phyloP scores from a whole-genome alignment of 371 early-diverging fungal species.

The Globomyces sp. region DNA sequence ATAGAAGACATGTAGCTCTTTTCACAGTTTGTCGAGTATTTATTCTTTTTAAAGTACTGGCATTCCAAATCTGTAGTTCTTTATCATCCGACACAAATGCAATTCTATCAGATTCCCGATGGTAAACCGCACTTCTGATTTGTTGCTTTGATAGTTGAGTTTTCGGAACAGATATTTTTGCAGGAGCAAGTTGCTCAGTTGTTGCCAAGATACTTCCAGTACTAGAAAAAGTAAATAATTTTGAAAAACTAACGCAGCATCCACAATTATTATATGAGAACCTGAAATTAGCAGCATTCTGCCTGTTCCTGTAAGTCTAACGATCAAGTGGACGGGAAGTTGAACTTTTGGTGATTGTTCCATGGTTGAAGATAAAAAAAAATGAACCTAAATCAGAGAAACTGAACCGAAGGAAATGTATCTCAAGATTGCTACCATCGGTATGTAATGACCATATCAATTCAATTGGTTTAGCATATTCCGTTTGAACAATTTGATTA shows the following conservation, averaged over 20 bases:
- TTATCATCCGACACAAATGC: slow-evolving; percentile 29
- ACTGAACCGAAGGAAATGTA: too few species aligned
- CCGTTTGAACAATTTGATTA: too few species aligned
- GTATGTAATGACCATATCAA: too few species aligned
- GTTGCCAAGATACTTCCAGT: slow-evolving; percentile 7
- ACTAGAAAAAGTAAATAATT: not conserved
- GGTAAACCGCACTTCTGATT: slow-evolving; percentile 12
- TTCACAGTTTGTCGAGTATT: slow-evolving; percentile 27
- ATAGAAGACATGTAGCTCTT: slow-evolving; percentile 25
- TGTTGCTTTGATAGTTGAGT: not conserved
- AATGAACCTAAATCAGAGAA: too few species aligned
- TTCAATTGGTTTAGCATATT: too few species aligned
- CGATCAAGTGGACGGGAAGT: not conserved
- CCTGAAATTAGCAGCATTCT: slow-evolving; percentile 1
- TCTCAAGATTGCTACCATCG: too few species aligned
- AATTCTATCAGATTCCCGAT: slow-evolving; percentile 10
- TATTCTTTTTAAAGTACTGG: slow-evolving; percentile 12
- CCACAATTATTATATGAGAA: not conserved
- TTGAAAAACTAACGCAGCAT: not conserved
- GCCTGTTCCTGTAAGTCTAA: slow-evolving; percentile 1
- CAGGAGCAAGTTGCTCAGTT: not conserved
- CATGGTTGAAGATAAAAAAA: too few species aligned
- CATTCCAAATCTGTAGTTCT: slow-evolving; percentile 23
- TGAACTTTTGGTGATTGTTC: not conserved
- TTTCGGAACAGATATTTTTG: not conserved